These are phyloP conservation scores for Catenaria anguillulae DNA, from an alignment of 371 early-diverging fungal genomes.

Conservation along the genomic window DNA sequence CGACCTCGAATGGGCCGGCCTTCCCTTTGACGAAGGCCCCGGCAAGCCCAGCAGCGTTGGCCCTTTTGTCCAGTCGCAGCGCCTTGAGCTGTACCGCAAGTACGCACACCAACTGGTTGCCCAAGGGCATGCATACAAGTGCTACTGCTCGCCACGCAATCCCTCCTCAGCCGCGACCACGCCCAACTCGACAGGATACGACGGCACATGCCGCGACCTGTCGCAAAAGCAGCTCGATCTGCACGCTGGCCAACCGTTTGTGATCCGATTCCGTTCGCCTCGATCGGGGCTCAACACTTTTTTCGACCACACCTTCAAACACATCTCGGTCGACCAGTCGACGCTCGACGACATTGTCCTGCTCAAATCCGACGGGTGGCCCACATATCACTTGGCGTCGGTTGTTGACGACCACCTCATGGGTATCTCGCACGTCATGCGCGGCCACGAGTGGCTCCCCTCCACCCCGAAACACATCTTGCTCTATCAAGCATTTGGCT, in stretches of 20 bases:
- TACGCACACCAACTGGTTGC: slow-evolving; percentile 52
- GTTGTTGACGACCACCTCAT: slow-evolving; percentile 87
- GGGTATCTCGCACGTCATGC: slow-evolving; percentile 78
- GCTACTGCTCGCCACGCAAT: slow-evolving; percentile 77
- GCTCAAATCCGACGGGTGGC: slow-evolving; percentile 79
- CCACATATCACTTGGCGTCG: slow-evolving; percentile 91
- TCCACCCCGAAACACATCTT: slow-evolving; percentile 81
- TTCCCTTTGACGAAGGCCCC: slow-evolving; percentile 68
- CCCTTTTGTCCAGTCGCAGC: slow-evolving; percentile 60
- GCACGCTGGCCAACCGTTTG: slow-evolving; percentile 36
- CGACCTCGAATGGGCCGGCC: slow-evolving; percentile 60
- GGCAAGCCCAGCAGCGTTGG: slow-evolving; percentile 20
- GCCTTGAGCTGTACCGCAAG: slow-evolving; percentile 50
- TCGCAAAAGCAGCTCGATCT: slow-evolving; percentile 33
- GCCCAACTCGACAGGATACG: slow-evolving; percentile 55
- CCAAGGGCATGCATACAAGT: slow-evolving; percentile 69
- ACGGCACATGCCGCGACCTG: slow-evolving; percentile 59
- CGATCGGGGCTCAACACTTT: slow-evolving; percentile 31
- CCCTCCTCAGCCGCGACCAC: slow-evolving; percentile 31
- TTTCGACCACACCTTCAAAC: slow-evolving; percentile 63
- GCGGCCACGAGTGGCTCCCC: slow-evolving; percentile 92
- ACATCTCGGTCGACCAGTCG: slow-evolving; percentile 47
- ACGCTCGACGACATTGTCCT: slow-evolving; percentile 76
- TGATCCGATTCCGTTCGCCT: slow-evolving; percentile 56
- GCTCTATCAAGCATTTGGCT: slow-evolving; percentile 67